These are phyloP conservation scores for Detonula confervacea DNA, from an alignment of 352 stramenopile genomes.

Conservation along the genomic window DNA sequence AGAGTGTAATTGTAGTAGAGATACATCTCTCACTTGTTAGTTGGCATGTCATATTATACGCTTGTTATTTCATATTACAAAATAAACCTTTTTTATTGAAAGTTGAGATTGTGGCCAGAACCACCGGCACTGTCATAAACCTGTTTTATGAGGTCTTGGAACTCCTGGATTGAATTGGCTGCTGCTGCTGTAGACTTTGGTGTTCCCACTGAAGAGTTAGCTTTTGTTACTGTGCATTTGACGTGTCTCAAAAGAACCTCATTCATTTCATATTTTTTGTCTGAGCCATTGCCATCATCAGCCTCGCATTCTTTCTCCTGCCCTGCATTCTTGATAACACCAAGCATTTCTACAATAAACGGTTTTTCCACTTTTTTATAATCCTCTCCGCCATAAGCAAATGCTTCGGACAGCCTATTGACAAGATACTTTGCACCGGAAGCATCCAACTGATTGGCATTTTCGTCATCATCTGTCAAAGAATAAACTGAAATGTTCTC, in stretches of 20 bases:
- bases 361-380: conserved; percentile 14
- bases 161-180: background rate
- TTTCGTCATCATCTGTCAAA: no score
- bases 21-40: no score
- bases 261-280: background rate
- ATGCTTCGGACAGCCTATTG: conserved; percentile 3
- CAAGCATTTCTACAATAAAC: conserved; percentile 14
- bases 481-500: background rate
- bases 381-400: conserved; percentile 14
- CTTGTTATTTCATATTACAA: no score
- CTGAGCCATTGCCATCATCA: background rate
- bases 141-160: background rate
- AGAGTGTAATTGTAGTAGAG: no score
- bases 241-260: conserved; percentile 12
- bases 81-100: background rate
- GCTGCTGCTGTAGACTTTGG: background rate
- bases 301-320: background rate
- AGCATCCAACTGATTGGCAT: conserved; percentile 1
- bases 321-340: conserved; percentile 1
- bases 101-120: conserved; percentile 15
- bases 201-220: background rate
- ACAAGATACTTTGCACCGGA: conserved; percentile 15
- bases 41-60: no score
- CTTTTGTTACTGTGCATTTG: background rate
- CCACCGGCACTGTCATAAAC: conserved; percentile 11